These are phyloP conservation scores for Pestalotiopsis sp. DNA, from an alignment of 2,329 filamentous ascomycete species.

Conservation along the genomic window DNA sequence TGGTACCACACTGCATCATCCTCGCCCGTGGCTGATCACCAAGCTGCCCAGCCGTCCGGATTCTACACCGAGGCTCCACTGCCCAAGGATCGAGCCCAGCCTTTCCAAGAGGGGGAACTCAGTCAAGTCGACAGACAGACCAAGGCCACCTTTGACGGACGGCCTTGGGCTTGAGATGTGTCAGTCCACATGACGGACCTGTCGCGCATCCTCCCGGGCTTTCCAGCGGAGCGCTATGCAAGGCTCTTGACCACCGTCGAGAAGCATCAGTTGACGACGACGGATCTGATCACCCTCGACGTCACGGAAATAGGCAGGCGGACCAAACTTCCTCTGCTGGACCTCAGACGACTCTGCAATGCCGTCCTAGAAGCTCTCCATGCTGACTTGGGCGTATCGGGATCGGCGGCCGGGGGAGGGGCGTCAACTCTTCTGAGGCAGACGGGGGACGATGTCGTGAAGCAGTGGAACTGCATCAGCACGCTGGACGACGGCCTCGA, in stretches of 20 bases:
- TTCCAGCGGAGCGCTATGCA: slow-evolving; percentile 70
- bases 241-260: slow-evolving; percentile 82
- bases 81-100: not conserved
- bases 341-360: slow-evolving; percentile 74
- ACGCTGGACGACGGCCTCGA: slow-evolving; percentile 80
- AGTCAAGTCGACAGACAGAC: not conserved
- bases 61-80: not conserved
- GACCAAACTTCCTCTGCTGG: slow-evolving; percentile 77
- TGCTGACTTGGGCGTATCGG: slow-evolving; percentile 52
- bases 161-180: slow-evolving; percentile 14
- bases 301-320: slow-evolving; percentile 82
- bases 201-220: slow-evolving; percentile 77
- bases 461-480: slow-evolving; percentile 66
- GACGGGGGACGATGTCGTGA: slow-evolving; percentile 39
- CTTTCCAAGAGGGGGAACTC: not conserved
- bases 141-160: slow-evolving; percentile 10
- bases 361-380: slow-evolving; percentile 71
- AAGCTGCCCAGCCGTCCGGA: not conserved
- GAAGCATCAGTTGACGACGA: slow-evolving; percentile 73
- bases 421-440: slow-evolving; percentile 26
- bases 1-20: not conserved
- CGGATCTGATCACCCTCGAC: slow-evolving; percentile 85
- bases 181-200: slow-evolving; percentile 77
- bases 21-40: not conserved
- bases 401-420: slow-evolving; percentile 13